phyloP scores from a whole-genome alignment of 192 early-diverging fungal species.

The Coemansia sp. region DNA sequence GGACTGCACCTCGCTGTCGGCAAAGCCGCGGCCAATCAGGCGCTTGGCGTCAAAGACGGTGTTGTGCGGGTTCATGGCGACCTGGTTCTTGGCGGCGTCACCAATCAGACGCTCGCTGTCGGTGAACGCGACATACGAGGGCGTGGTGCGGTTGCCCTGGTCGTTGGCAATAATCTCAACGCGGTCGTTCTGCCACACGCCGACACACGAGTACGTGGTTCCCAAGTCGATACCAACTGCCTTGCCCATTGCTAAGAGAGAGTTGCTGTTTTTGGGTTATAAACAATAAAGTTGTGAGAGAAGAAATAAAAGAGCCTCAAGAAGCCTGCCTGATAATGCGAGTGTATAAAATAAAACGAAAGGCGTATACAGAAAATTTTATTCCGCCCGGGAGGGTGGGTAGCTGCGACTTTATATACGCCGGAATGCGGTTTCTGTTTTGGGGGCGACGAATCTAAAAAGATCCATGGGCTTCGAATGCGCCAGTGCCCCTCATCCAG shows the following conservation, averaged over 20 bases:
- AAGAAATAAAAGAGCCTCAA: neutral
- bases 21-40: conserved; percentile 93
- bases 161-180: conserved; percentile 99
- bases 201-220: conserved; percentile 59
- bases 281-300: conserved; percentile 1
- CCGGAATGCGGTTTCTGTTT: no score
- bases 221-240: conserved; percentile 63
- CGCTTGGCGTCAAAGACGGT: conserved; percentile 99
- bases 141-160: conserved; percentile 98
- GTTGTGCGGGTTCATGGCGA: conserved; percentile 97
- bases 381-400: no score
- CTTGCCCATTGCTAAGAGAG: conserved; percentile 31
- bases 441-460: neutral
- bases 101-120: conserved; percentile 98
- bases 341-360: conserved; percentile 3
- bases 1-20: conserved; percentile 88
- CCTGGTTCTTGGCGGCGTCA: conserved; percentile 99
- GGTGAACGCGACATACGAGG: conserved; percentile 95
- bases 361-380: neutral
- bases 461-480: conserved; percentile 2
- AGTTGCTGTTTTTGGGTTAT: neutral
- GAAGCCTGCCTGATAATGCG: neutral
- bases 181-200: conserved; percentile 69
- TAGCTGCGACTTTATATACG: no score
- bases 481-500: neutral